Evolutionary conservation across 352 stramenopile species (phyloP).

Genomic region (Globisporangium barbulae): DNA sequence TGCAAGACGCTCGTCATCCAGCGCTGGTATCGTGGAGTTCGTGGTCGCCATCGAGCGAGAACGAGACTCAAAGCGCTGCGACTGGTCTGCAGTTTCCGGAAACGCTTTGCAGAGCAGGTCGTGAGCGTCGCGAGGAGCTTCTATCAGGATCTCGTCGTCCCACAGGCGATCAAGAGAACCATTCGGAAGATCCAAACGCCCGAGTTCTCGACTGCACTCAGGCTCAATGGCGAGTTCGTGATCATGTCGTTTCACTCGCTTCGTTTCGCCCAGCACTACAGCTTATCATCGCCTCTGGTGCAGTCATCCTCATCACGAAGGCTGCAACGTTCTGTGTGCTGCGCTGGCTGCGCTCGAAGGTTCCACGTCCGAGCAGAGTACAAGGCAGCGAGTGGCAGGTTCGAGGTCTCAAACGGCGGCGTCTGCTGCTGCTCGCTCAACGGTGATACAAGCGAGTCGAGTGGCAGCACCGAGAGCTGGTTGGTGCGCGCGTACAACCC

Average conservation of each 20-base stretch:
- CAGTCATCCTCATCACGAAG: neutral
- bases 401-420: conserved; percentile 25
- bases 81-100: conserved; percentile 26
- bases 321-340: conserved; percentile 27
- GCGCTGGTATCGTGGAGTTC: conserved; percentile 54
- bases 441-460: conserved; percentile 10
- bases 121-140: conserved; percentile 25
- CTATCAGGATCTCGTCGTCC: conserved; percentile 27
- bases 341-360: conserved; percentile 41
- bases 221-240: conserved; percentile 55
- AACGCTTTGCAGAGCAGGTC: conserved; percentile 30
- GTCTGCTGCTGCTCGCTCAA: conserved; percentile 53
- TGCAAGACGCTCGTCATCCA: conserved; percentile 39
- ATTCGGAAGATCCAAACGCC: conserved; percentile 32
- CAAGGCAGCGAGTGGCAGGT: conserved; percentile 18
- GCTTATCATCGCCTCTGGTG: neutral
- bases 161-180: conserved; percentile 28
- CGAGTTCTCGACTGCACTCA: conserved; percentile 38
- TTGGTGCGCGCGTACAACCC: conserved; percentile 71
- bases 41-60: conserved; percentile 29
- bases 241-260: conserved; percentile 60
- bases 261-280: conserved; percentile 15
- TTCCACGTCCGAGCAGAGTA: conserved; percentile 43
- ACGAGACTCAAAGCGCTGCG: conserved; percentile 29
- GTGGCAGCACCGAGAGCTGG: conserved; percentile 28